These are phyloP conservation scores for Cyclotella kingstonii DNA, from an alignment of 108 stramenopile genomes.

Conservation along the genomic window DNA sequence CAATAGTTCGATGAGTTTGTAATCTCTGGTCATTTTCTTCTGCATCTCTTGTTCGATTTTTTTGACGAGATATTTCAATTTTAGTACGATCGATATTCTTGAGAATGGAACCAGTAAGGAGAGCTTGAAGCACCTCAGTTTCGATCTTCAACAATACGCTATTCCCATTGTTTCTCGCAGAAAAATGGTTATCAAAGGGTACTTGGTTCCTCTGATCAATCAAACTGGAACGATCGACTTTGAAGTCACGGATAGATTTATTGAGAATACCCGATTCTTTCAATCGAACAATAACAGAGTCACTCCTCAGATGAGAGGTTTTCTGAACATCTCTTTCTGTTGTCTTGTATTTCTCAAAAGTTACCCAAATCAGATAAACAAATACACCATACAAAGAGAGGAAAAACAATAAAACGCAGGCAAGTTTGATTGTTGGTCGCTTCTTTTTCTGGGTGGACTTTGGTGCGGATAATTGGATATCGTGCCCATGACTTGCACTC, in stretches of 20 bases:
- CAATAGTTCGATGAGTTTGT: conserved; percentile 6
- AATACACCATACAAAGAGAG: conserved; percentile 20
- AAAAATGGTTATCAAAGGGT: not conserved
- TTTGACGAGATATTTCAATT: not conserved
- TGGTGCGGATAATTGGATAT: not conserved
- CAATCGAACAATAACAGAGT: not conserved
- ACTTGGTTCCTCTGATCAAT: no score
- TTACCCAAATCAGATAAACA: conserved; percentile 3
- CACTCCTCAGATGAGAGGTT: not conserved
- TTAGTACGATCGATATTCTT: not conserved
- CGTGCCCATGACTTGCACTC: no score
- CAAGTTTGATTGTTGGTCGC: conserved; percentile 12
- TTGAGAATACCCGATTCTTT: no score
- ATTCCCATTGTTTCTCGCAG: conserved; percentile 2
- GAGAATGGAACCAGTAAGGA: not conserved
- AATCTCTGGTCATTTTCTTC: conserved; percentile 15
- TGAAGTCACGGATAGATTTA: no score
- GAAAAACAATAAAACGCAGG: conserved; percentile 5
- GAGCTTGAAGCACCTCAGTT: no score
- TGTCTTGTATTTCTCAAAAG: conserved; percentile 3
- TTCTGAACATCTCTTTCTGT: not conserved
- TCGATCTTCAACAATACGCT: no score
- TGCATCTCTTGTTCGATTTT: not conserved
- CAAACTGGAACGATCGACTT: no score
- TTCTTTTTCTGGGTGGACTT: conserved; percentile 8